Evolutionary conservation across 371 early-diverging fungal genomes (phyloP).

Genomic region (Apophysomyces sp.): DNA sequence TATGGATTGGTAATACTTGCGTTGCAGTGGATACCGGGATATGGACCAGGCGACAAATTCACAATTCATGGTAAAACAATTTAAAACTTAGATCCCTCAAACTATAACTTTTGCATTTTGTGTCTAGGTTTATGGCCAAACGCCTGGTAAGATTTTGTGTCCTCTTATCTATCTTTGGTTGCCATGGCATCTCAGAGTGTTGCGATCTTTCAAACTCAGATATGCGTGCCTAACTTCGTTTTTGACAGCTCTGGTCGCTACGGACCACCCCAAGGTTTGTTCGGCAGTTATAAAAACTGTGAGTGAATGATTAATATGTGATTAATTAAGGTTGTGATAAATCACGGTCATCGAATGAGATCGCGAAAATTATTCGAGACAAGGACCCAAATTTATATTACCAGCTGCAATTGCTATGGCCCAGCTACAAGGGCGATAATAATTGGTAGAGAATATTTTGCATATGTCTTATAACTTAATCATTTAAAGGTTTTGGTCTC

Average conservation of each 20-base stretch:
- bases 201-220: too few species aligned
- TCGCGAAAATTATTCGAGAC: slow-evolving; percentile 20
- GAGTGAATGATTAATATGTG: too few species aligned
- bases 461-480: background rate
- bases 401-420: slow-evolving; percentile 34
- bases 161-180: background rate
- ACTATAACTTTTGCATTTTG: slow-evolving; percentile 10
- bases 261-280: slow-evolving; percentile 20
- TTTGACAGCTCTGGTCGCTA: slow-evolving; percentile 29
- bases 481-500: slow-evolving; percentile 36
- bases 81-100: background rate
- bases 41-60: slow-evolving; percentile 49
- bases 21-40: slow-evolving; percentile 46
- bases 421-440: slow-evolving; percentile 36
- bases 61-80: slow-evolving; percentile 44
- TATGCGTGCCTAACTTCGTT: background rate
- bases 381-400: slow-evolving; percentile 18
- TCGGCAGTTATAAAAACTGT: background rate
- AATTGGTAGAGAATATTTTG: slow-evolving; percentile 23
- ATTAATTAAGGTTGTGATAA: slow-evolving; percentile 34
- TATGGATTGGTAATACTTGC: slow-evolving; percentile 67
- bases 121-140: slow-evolving; percentile 44
- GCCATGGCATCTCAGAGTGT: background rate
- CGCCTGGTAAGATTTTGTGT: slow-evolving; percentile 20
- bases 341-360: slow-evolving; percentile 15